These are phyloP conservation scores for Suillus cothurnatus DNA, from an alignment of 768 basidiomycete genomes.

Conservation along the genomic window DNA sequence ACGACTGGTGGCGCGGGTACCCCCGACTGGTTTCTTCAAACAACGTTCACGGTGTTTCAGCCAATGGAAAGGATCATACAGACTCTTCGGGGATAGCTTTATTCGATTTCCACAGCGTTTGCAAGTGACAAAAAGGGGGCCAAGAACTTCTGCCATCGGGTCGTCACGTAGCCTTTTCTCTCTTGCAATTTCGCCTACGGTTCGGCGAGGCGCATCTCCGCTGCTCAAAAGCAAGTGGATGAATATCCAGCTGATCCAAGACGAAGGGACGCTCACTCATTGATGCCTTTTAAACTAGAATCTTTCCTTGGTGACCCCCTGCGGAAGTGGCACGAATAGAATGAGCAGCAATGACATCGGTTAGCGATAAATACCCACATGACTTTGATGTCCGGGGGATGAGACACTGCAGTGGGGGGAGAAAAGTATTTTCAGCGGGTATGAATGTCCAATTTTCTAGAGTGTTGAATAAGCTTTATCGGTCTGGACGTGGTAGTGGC, in stretches of 20 bases:
- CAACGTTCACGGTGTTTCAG: constrained; percentile 62
- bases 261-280: constrained; percentile 21
- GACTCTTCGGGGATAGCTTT: constrained; percentile 68
- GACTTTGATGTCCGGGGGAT: not conserved
- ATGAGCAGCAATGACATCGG: constrained; percentile 10
- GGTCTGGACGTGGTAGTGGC: constrained; percentile 1
- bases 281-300: constrained; percentile 22
- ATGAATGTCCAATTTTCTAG: not conserved
- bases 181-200: constrained; percentile 47
- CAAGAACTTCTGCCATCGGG: constrained; percentile 52
- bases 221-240: constrained; percentile 19
- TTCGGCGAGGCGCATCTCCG: constrained; percentile 34
- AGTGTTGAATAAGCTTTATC: not conserved
- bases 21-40: constrained; percentile 44
- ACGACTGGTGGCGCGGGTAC: constrained; percentile 18
- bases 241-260: constrained; percentile 7
- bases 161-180: constrained; percentile 56
- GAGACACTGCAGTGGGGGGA: constrained; percentile 6
- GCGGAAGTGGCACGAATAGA: constrained; percentile 23
- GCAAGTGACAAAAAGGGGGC: constrained; percentile 55
- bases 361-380: constrained; percentile 5
- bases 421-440: not conserved
- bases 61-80: constrained; percentile 71
- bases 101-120: constrained; percentile 55
- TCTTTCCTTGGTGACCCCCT: constrained; percentile 30